Percentiles rank a stretch among this genome's conserved stretches.
These are phyloP conservation scores for Pyrenochaeta sp. DNA, from an alignment of 2,329 filamentous ascomycete genomes.

Conservation along the genomic window DNA sequence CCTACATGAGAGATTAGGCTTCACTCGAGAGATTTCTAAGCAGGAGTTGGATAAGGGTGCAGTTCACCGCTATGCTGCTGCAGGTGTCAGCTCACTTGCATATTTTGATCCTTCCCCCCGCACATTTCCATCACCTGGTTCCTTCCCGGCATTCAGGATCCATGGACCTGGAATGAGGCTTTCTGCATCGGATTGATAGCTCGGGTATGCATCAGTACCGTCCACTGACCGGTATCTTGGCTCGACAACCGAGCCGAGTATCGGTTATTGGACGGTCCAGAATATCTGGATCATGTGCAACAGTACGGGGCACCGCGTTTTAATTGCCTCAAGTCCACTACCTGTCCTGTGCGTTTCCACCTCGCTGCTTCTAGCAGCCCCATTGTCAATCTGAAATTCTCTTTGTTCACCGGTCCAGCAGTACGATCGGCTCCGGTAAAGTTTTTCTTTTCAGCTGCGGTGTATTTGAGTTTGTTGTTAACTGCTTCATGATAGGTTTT, in stretches of 20 bases:
- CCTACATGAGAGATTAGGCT: not conserved
- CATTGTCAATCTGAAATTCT: too few species aligned
- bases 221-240: constrained; percentile 16
- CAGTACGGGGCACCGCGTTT: too few species aligned
- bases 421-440: too few species aligned
- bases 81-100: constrained; percentile 10
- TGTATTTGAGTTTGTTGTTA: too few species aligned
- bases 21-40: not conserved
- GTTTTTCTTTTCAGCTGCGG: too few species aligned
- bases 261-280: too few species aligned
- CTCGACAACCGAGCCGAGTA: not conserved
- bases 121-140: not conserved
- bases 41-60: not conserved
- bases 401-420: too few species aligned
- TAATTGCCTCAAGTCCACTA: too few species aligned
- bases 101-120: not conserved
- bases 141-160: not conserved
- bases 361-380: too few species aligned
- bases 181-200: not conserved
- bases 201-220: not conserved
- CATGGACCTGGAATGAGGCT: not conserved
- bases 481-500: too few species aligned
- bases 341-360: too few species aligned
- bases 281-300: too few species aligned
- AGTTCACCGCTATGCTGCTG: constrained; percentile 2